Conservation (phyloP, 495 filamentous ascomycete genomes). For the Schizothecium vesticola region DNA sequence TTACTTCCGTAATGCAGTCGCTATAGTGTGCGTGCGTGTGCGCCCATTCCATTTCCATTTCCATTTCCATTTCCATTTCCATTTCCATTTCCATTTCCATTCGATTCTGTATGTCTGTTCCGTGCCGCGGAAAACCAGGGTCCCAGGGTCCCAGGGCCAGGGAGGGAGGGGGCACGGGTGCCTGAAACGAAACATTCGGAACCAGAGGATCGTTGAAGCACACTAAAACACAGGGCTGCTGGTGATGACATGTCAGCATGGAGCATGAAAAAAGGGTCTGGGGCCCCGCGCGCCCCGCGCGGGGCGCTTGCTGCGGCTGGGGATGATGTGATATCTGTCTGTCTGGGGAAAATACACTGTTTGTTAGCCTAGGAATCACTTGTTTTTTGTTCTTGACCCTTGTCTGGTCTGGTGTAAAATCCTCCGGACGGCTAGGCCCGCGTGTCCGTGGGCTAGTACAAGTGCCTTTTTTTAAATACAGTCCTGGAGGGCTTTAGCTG, state of each 20-base stretch:
- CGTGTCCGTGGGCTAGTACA: neutral
- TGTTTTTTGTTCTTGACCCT: neutral
- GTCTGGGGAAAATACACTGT: neutral
- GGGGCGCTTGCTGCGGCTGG: neutral
- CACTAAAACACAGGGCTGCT: neutral
- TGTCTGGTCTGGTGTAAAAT: neutral
- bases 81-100: neutral
- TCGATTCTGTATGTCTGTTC: neutral
- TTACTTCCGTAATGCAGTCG: neutral
- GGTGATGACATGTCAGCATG: neutral
- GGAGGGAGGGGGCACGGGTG: neutral
- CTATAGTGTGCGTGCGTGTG: neutral
- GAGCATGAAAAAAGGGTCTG: neutral
- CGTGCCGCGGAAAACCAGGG: neutral
- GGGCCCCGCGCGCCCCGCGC: neutral
- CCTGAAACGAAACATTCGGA: neutral
- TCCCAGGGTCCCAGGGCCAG: neutral
- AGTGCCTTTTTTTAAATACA: neutral
- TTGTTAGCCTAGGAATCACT: no score
- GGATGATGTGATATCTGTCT: neutral
- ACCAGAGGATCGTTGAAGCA: neutral
- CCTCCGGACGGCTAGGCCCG: neutral
- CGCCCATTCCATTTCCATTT: neutral
- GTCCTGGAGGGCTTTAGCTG: neutral
- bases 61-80: neutral